Conservation (phyloP, 2,329 filamentous ascomycete species). For the Beauveria caledonica region DNA sequence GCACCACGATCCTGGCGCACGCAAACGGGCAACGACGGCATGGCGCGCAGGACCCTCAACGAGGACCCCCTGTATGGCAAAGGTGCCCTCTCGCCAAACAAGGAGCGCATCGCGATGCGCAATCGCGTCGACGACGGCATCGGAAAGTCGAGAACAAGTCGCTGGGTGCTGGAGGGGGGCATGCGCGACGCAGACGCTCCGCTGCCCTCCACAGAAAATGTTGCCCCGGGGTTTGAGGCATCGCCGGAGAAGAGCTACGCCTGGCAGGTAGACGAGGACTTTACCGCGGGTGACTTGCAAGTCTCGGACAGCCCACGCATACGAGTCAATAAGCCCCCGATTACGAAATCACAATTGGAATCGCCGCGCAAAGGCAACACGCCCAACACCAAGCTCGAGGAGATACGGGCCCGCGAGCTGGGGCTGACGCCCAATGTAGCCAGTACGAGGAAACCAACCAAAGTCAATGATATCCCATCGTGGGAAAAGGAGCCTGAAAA, state of each 20-base stretch:
- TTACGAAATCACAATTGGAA: constrained; percentile 15
- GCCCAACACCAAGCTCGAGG: constrained; percentile 37
- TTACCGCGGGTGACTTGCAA: constrained; percentile 48
- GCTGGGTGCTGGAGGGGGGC: constrained; percentile 13
- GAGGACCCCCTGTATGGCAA: constrained; percentile 11
- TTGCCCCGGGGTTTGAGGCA: background rate
- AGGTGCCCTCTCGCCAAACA: background rate
- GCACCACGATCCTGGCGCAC: constrained; percentile 38
- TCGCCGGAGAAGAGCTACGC: constrained; percentile 46
- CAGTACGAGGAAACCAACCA: constrained; percentile 15
- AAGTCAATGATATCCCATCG: constrained; percentile 29
- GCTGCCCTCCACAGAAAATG: constrained; percentile 25
- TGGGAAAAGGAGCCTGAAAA: constrained; percentile 26
- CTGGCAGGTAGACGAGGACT: constrained; percentile 50
- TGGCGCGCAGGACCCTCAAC: constrained; percentile 21
- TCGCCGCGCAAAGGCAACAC: constrained; percentile 19
- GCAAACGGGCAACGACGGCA: constrained; percentile 21
- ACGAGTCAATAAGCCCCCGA: constrained; percentile 28
- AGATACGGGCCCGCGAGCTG: constrained; percentile 33
- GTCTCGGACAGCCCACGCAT: constrained; percentile 49
- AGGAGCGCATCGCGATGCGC: constrained; percentile 7
- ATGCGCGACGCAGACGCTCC: constrained; percentile 21
- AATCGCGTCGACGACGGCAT: constrained; percentile 8
- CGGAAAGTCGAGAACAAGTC: constrained; percentile 14
- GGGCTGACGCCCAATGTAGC: constrained; percentile 9